phyloP scores from a whole-genome alignment of 495 filamentous ascomycete species.

The Trichoderma virens region DNA sequence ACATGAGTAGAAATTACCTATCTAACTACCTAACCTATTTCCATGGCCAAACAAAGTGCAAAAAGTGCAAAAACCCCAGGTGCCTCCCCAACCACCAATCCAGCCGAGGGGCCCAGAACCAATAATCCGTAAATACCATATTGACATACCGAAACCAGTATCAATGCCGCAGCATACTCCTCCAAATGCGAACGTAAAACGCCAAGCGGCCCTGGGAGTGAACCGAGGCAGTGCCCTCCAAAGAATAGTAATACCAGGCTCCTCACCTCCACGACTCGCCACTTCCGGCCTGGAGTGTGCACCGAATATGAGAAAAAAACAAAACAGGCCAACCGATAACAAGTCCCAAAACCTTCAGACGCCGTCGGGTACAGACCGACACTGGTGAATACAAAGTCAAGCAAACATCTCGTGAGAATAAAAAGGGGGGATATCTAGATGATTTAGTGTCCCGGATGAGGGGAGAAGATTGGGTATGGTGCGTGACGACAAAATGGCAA shows the following conservation, averaged over 20 bases:
- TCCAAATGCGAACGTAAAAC: not conserved
- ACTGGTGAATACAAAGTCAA: slow-evolving; percentile 11
- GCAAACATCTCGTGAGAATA: slow-evolving; percentile 4
- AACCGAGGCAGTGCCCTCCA: not conserved
- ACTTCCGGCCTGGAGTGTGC: not conserved
- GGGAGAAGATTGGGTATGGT: slow-evolving; percentile 14
- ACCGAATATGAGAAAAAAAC: not conserved
- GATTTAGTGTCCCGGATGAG: not conserved
- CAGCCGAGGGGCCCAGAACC: not conserved
- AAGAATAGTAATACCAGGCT: not conserved
- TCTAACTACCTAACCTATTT: not conserved
- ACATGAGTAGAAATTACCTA: not conserved
- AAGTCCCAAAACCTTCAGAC: not conserved
- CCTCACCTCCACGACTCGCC: not conserved
- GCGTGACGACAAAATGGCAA: slow-evolving; percentile 10
- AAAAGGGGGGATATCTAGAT: slow-evolving; percentile 10
- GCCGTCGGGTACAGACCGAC: slow-evolving; percentile 1
- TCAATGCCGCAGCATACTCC: not conserved
- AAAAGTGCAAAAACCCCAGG: slow-evolving; percentile 15
- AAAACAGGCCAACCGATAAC: not conserved
- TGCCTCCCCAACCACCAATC: not conserved
- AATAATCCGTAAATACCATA: not conserved
- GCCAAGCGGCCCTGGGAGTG: not conserved
- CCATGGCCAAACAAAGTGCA: not conserved
- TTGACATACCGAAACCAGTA: not conserved